Base-by-base conservation (phyloP, 805 yeast species). In the Saccharomycopsis fermentans region DNA sequence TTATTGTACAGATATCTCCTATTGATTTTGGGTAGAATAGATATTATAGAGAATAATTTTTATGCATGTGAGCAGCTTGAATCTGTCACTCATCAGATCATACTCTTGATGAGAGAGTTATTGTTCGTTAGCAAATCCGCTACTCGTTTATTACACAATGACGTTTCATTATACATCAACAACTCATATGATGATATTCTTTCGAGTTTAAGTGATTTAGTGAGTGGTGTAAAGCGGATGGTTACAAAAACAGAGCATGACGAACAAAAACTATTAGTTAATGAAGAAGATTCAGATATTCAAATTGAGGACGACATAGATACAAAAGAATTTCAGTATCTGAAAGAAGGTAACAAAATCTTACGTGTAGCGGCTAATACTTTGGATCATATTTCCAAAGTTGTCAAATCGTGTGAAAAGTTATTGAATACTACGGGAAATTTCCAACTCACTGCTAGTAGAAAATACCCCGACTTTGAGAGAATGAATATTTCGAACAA, bases 1-100 rank as follows among this genome's bases (percentile, higher is more conserved):
- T 73, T 83, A 4, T 66, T 86, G 16, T 79, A 80, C 64, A 74
- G 81, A 1, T 87, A 87, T 65, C 73, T 86, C 62, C 84, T 86
- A 1, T 65, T 87, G 63, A 79, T 87, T 9, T 75, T 86, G 16
- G 95, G 95, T n/a, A 72, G 95, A 64, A 70, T 87, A 63, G 94
- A 87, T 68, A 74, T 87, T 69, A 81, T 87, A 37, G 94, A 87
- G 66, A 86, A 83, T 64, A 87, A 86, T 66, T 77, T 82, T 3
- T 74, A 74, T 17, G 92, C 92, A 1, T 83, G 90, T 66, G 85
- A 84, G 62, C 69, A 82, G 6, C 68, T 87, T 57, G 91, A 87
- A 64, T 75, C 78, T 17, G 72, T 87, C 16, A 80, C 83, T 2
- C 87, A 84, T 64, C 94, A 87, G 64, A 76, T 87, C 50, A 84